Evolutionary conservation across 352 stramenopile genomes (phyloP), one percentile per base, ranked within the genome.

Genomic region (Phytophthora fragariaefolia): DNA sequence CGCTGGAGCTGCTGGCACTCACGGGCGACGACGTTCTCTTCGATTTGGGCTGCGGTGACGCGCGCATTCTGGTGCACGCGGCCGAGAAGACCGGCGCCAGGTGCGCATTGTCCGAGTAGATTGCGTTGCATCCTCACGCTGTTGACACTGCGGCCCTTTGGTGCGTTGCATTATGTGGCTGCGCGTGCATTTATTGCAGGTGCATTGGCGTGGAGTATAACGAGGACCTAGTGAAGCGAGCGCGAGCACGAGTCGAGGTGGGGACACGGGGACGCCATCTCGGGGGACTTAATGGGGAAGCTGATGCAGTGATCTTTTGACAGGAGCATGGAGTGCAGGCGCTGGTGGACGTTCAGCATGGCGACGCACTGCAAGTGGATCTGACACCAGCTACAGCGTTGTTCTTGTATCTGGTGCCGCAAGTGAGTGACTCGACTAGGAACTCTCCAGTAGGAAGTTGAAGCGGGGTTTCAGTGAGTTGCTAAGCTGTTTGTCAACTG

Each of bases 171-270:
- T 34, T 27, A 36, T n/a, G 20, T 63, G n/a, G n/a, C n/a, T n/a
- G n/a, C n/a, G n/a, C n/a, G n/a, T n/a, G 32, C 18, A 1, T 45
- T 7, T 54, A 24, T 26, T 67, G 48, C 43, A 92, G 77, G 42
- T 91, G 86, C 47, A 40, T 95, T 18, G 84, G 86, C 10, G 78
- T 95, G n/a, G 86, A 95, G 60, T 95, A 92, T 55, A 81, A 93
- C 52, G 67, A 59, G n/a, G 69, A 76, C 6, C 70, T 95, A 10
- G 81, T 86, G 15, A 67, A 75, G 20, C 80, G 80, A 59, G 86
- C 86, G 5, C 69, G 52, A 12, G 30, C 49, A 24, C 73, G 77
- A 23, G 74, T 93, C 6, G 49, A 77, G 55, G 84, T 92, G 54
- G 32, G 17, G 23, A 59, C 27, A 66, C 22, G n/a, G 36, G 23